Conservation (phyloP, 148 eudicot genomes). For the Rhododendron ovatum region DNA sequence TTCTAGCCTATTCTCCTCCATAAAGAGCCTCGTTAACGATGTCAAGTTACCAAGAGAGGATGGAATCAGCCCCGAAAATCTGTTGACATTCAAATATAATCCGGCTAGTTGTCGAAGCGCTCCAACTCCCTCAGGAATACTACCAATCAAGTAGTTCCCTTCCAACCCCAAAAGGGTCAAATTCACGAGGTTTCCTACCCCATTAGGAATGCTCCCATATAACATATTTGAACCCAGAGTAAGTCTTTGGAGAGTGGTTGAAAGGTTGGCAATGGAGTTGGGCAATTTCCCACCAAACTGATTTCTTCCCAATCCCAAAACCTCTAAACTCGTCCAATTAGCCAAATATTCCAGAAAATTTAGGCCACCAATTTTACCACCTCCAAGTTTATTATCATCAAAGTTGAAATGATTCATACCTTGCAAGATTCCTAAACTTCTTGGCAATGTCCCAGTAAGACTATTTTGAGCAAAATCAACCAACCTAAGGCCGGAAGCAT, state of each 20-base stretch:
- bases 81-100: constrained; percentile 11
- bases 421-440: constrained; percentile 2
- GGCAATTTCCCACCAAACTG: constrained; percentile 20
- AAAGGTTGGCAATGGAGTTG: constrained; percentile 7
- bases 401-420: constrained; percentile 1
- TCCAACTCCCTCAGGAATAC: not conserved
- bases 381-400: constrained; percentile 5
- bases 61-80: constrained; percentile 26
- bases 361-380: not conserved
- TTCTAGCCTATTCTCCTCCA: constrained; percentile 13
- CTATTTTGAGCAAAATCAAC: constrained; percentile 16
- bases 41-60: constrained; percentile 19
- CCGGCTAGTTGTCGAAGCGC: constrained; percentile 1
- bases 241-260: not conserved
- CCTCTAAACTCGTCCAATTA: constrained; percentile 16
- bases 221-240: not conserved
- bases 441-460: constrained; percentile 22
- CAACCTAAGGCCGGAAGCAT: constrained; percentile 11
- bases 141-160: no score
- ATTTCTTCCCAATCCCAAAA: constrained; percentile 1
- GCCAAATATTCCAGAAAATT: constrained; percentile 1
- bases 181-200: not conserved
- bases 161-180: not conserved
- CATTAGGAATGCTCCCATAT: not conserved
- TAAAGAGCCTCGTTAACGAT: not conserved